Evolutionary conservation across 495 filamentous ascomycete genomes (phyloP).

Genomic region (Platismatia glauca): DNA sequence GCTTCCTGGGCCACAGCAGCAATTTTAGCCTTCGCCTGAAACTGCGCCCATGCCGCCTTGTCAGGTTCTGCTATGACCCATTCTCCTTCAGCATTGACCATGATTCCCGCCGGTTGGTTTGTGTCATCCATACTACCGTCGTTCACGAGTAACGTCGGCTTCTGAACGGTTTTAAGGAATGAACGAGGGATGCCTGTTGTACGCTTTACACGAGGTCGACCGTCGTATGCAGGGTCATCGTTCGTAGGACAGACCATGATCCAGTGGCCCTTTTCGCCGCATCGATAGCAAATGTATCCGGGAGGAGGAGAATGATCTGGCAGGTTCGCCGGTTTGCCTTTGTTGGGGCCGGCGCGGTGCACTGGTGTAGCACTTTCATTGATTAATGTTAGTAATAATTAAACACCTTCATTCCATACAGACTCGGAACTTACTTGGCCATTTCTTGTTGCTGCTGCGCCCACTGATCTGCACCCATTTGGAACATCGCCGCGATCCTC

Average conservation of each 20-base stretch:
- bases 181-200: slow-evolving; percentile 94
- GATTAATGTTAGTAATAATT: slow-evolving; percentile 18
- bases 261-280: slow-evolving; percentile 97
- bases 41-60: slow-evolving; percentile 90
- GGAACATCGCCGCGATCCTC: slow-evolving; percentile 80
- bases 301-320: slow-evolving; percentile 85
- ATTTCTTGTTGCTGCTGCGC: slow-evolving; percentile 81
- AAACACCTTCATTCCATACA: neutral
- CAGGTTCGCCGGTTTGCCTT: slow-evolving; percentile 59
- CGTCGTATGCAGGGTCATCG: slow-evolving; percentile 90
- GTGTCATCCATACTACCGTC: slow-evolving; percentile 66
- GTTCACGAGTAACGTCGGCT: slow-evolving; percentile 62
- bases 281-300: slow-evolving; percentile 96
- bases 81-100: slow-evolving; percentile 96
- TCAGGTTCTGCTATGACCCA: slow-evolving; percentile 93
- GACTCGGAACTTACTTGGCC: slow-evolving; percentile 63
- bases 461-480: slow-evolving; percentile 78
- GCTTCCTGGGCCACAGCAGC: slow-evolving; percentile 65
- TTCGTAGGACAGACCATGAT: slow-evolving; percentile 97
- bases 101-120: slow-evolving; percentile 74
- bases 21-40: slow-evolving; percentile 83
- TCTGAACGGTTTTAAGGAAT: slow-evolving; percentile 88
- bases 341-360: slow-evolving; percentile 42
- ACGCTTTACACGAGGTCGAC: slow-evolving; percentile 79
- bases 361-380: slow-evolving; percentile 52